phyloP scores from a whole-genome alignment of 2,329 filamentous ascomycete species.

The Thermochaetoides dissita region DNA sequence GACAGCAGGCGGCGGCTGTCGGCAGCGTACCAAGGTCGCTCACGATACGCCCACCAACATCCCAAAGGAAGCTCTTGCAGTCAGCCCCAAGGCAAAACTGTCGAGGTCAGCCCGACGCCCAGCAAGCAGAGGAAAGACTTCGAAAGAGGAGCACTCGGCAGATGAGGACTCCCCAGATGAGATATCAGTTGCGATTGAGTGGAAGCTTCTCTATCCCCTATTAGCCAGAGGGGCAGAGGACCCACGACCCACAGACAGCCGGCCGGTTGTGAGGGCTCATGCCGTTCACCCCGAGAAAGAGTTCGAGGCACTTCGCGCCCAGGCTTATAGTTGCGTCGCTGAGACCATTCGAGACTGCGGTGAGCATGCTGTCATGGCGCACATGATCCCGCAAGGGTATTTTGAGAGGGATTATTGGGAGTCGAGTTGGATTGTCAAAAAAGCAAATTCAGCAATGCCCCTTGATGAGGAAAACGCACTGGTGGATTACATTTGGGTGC shows the following conservation, averaged over 20 bases:
- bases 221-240: conserved; percentile 5
- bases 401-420: conserved; percentile 20
- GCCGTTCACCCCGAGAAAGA: not conserved
- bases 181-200: conserved; percentile 19
- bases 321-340: conserved; percentile 16
- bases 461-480: conserved; percentile 14
- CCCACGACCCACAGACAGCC: conserved; percentile 6
- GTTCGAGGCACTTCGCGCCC: not conserved
- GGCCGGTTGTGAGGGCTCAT: conserved; percentile 1
- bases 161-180: conserved; percentile 11
- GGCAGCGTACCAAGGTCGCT: too few relatives aligned
- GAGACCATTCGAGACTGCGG: conserved; percentile 13
- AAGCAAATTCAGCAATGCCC: conserved; percentile 25
- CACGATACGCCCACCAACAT: too few relatives aligned
- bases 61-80: too few relatives aligned
- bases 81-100: too few relatives aligned
- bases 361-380: conserved; percentile 18
- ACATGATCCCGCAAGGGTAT: conserved; percentile 14
- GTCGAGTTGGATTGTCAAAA: conserved; percentile 27
- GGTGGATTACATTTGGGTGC: conserved; percentile 20
- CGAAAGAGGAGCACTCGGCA: too few relatives aligned
- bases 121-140: too few relatives aligned
- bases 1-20: too few relatives aligned
- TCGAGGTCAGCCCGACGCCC: too few relatives aligned
- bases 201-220: conserved; percentile 21